A percentile compares a stretch with the other conserved stretches of the same genome.
These are phyloP conservation scores for Murraya koenigii DNA, from an alignment of 345 rosid species.

Conservation along the genomic window DNA sequence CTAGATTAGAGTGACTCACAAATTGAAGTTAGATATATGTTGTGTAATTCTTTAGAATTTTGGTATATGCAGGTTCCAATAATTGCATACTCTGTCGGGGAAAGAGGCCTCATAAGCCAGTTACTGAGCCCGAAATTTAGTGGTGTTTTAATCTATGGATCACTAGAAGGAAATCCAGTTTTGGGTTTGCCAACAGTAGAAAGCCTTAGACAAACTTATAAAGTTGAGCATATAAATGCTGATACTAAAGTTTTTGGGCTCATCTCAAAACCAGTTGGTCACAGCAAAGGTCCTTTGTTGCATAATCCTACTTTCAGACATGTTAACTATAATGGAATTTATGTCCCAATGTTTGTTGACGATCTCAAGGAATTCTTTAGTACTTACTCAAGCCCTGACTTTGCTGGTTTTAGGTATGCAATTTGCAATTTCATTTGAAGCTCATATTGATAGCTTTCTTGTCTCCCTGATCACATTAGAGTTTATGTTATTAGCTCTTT, in stretches of 20 bases:
- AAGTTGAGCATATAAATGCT: constrained; percentile 28
- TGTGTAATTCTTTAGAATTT: not conserved
- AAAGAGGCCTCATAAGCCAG: constrained; percentile 63
- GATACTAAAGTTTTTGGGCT: constrained; percentile 55
- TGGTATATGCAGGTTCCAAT: constrained; percentile 44
- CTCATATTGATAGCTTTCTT: not conserved
- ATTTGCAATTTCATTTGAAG: not conserved
- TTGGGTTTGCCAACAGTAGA: constrained; percentile 48
- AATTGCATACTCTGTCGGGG: constrained; percentile 51
- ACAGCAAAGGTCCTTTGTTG: constrained; percentile 67
- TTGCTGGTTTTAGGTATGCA: constrained; percentile 53
- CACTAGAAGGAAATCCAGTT: constrained; percentile 35
- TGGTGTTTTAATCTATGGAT: constrained; percentile 48
- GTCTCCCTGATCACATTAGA: not conserved
- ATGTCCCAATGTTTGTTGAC: constrained; percentile 64
- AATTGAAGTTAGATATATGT: not conserved
- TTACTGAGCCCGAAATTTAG: constrained; percentile 51
- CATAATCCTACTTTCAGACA: constrained; percentile 59
- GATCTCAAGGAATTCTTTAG: constrained; percentile 52
- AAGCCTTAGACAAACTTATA: constrained; percentile 40
- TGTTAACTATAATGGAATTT: constrained; percentile 43
- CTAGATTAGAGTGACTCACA: not conserved
- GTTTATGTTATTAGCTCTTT: not conserved
- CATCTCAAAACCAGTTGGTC: constrained; percentile 58
- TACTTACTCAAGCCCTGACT: constrained; percentile 42